phyloP scores from a whole-genome alignment of 495 filamentous ascomycete genomes.

The Talaromyces proteolyticus region DNA sequence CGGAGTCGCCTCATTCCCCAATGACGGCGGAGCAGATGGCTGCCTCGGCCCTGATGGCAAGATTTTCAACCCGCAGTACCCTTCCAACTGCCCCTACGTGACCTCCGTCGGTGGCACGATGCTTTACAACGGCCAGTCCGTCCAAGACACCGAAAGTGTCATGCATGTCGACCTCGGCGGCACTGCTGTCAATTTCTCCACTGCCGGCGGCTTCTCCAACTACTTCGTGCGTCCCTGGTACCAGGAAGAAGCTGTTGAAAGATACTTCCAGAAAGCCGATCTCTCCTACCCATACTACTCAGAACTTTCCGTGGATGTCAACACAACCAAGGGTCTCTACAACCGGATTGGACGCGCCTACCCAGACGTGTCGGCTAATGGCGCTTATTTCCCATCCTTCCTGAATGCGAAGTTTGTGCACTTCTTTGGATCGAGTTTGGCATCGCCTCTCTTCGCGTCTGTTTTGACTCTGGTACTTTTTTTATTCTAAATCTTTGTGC shows the following conservation, averaged over 20 bases:
- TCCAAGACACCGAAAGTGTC: constrained; percentile 18
- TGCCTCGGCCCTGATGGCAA: constrained; percentile 27
- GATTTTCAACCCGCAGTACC: constrained; percentile 46
- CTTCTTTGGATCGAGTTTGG: constrained; percentile 52
- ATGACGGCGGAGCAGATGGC: constrained; percentile 14
- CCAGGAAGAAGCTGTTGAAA: constrained; percentile 45
- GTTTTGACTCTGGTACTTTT: constrained; percentile 40
- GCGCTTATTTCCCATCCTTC: constrained; percentile 47
- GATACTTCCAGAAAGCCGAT: constrained; percentile 43
- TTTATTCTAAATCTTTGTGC: background rate
- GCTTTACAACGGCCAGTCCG: constrained; percentile 25
- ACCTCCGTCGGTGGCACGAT: constrained; percentile 46
- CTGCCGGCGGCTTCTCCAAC: constrained; percentile 66
- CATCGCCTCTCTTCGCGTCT: constrained; percentile 49
- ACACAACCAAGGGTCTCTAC: constrained; percentile 46
- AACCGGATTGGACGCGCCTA: constrained; percentile 55
- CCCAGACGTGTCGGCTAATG: constrained; percentile 62
- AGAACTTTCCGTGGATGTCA: constrained; percentile 20
- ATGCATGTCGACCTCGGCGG: constrained; percentile 44
- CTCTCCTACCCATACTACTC: constrained; percentile 26
- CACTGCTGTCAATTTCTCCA: constrained; percentile 51
- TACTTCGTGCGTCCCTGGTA: constrained; percentile 54
- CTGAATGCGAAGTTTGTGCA: constrained; percentile 29
- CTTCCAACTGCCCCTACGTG: constrained; percentile 44
- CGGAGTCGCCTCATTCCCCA: constrained; percentile 26